These are phyloP conservation scores for Verticillium albo-atrum DNA, from an alignment of 2,329 filamentous ascomycete genomes.

Conservation along the genomic window DNA sequence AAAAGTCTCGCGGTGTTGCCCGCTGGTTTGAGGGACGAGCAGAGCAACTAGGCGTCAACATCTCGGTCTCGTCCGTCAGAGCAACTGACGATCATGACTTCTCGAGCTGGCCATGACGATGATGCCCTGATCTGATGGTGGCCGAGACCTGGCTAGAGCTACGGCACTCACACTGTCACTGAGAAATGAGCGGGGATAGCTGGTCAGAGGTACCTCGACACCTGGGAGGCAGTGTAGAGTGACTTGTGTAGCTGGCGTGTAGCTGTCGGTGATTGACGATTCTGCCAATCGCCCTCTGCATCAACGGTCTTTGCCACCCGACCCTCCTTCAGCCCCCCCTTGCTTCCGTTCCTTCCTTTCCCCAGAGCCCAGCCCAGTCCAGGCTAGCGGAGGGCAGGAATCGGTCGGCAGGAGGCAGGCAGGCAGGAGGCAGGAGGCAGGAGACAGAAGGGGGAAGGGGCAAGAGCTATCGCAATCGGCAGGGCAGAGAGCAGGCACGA, in stretches of 20 bases:
- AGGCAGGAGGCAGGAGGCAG: not conserved
- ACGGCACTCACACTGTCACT: no score
- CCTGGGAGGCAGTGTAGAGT: no score
- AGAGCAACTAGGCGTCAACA: not conserved
- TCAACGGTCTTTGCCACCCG: not conserved
- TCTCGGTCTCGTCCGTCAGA: not conserved
- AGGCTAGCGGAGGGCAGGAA: not conserved
- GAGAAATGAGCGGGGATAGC: not conserved
- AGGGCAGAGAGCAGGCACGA: not conserved
- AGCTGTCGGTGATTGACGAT: no score
- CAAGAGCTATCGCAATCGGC: not conserved
- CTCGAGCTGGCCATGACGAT: not conserved
- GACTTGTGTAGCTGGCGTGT: no score
- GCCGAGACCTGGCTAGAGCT: not conserved
- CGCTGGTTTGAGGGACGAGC: not conserved
- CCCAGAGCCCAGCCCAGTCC: constrained; percentile 8
- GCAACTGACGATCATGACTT: not conserved
- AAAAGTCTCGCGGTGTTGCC: not conserved
- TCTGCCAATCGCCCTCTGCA: not conserved
- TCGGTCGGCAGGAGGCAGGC: not conserved
- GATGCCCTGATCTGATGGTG: not conserved
- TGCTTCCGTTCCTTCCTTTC: not conserved
- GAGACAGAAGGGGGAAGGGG: not conserved
- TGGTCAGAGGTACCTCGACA: not conserved
- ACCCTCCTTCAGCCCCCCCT: not conserved